These are phyloP conservation scores for Boechera retrofracta DNA, from an alignment of 345 rosid species.

Conservation along the genomic window DNA sequence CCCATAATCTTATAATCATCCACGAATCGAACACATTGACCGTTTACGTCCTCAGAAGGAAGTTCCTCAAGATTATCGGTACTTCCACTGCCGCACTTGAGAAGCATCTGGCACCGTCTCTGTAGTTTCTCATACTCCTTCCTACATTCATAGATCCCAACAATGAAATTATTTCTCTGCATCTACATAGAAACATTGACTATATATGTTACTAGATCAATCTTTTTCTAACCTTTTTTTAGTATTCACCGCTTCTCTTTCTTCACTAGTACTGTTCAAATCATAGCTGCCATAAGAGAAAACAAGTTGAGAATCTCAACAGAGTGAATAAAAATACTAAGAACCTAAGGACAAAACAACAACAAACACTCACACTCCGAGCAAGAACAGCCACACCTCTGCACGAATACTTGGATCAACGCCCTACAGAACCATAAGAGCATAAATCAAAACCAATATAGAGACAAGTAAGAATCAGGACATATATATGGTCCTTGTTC, in stretches of 20 bases:
- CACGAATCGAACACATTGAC: slow-evolving; percentile 52
- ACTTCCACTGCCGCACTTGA: slow-evolving; percentile 49
- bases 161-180: neutral
- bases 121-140: slow-evolving; percentile 90
- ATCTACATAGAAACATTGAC: neutral
- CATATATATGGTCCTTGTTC: neutral
- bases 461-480: slow-evolving; percentile 25
- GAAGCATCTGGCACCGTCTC: slow-evolving; percentile 64
- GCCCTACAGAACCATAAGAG: slow-evolving; percentile 61
- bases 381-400: slow-evolving; percentile 97
- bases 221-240: slow-evolving; percentile 64
- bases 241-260: slow-evolving; percentile 63
- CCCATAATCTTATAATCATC: slow-evolving; percentile 54
- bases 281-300: slow-evolving; percentile 62
- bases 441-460: slow-evolving; percentile 15
- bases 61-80: slow-evolving; percentile 65
- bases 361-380: slow-evolving; percentile 84
- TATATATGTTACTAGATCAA: neutral
- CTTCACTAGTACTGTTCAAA: slow-evolving; percentile 80
- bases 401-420: slow-evolving; percentile 87
- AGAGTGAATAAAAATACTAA: neutral
- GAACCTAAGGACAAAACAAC: slow-evolving; percentile 1
- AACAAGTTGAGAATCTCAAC: slow-evolving; percentile 22
- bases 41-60: slow-evolving; percentile 65
- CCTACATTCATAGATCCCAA: slow-evolving; percentile 55